A percentile compares a stretch with the other conserved stretches of the same genome.
Evolutionary conservation across 2,329 filamentous ascomycete species (phyloP).

Genomic region (Seiridium cupressi): DNA sequence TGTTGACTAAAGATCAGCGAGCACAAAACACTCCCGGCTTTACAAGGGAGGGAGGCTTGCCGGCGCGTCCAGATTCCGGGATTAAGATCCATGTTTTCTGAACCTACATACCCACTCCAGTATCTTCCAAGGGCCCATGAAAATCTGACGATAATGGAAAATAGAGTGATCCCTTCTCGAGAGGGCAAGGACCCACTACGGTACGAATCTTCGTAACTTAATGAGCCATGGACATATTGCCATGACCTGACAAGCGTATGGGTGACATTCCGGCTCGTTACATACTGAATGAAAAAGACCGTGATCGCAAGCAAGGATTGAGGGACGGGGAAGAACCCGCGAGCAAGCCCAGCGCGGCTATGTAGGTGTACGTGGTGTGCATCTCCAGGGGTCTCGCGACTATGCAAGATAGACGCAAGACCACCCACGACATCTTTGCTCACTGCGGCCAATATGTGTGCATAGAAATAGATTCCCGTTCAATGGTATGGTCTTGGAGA

Average conservation of each 20-base stretch:
- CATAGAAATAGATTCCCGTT: background rate
- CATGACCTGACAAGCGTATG: background rate
- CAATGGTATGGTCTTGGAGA: background rate
- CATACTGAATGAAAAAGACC: background rate
- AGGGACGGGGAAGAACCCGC: constrained; percentile 1
- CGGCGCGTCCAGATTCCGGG: background rate
- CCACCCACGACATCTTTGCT: background rate
- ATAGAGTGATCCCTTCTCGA: too few relatives aligned
- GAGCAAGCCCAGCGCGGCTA: constrained; percentile 5
- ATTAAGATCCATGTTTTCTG: background rate
- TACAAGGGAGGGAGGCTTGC: background rate
- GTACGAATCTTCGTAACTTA: too few relatives aligned
- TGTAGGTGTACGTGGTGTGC: background rate
- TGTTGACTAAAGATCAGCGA: background rate
- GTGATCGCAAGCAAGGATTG: background rate
- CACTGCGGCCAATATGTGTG: background rate
- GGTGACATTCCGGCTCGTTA: background rate
- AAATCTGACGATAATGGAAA: background rate
- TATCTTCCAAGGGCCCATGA: background rate
- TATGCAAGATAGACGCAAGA: constrained; percentile 7
- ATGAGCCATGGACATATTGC: too few relatives aligned
- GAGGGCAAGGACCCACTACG: too few relatives aligned
- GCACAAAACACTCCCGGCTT: background rate
- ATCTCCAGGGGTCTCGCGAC: background rate
- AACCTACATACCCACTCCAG: background rate